These are phyloP conservation scores for Hymenoscyphus repandus DNA, from an alignment of 2,329 filamentous ascomycete genomes.

Conservation along the genomic window DNA sequence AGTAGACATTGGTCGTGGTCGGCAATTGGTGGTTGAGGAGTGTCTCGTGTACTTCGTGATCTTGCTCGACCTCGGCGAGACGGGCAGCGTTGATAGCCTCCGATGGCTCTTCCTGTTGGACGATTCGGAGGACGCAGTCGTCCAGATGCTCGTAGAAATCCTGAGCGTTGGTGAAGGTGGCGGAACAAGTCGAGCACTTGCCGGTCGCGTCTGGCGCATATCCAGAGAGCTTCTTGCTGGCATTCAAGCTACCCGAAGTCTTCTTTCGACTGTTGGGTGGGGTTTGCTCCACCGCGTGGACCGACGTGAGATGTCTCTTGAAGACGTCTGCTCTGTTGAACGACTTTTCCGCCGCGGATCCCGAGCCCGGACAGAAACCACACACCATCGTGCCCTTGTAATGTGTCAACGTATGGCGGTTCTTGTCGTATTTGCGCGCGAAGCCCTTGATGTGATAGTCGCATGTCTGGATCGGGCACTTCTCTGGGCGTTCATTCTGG, in stretches of 20 bases:
- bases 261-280: constrained; percentile 83
- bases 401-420: constrained; percentile 89
- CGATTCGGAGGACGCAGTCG: constrained; percentile 66
- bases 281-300: constrained; percentile 91
- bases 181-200: constrained; percentile 87
- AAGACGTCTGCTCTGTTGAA: constrained; percentile 97
- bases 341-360: constrained; percentile 83
- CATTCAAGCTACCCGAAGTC: constrained; percentile 34
- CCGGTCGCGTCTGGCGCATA: constrained; percentile 75
- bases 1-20: constrained; percentile 38
- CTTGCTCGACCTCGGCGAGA: constrained; percentile 60
- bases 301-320: constrained; percentile 88
- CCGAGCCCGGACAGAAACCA: constrained; percentile 86
- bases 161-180: constrained; percentile 79
- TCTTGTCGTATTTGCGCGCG: constrained; percentile 96
- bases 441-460: constrained; percentile 95
- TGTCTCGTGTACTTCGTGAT: constrained; percentile 56
- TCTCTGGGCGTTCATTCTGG: constrained; percentile 87
- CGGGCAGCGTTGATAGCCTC: constrained; percentile 65
- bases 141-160: constrained; percentile 97
- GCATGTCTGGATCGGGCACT: constrained; percentile 89
- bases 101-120: constrained; percentile 65
- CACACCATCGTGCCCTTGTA: constrained; percentile 99
- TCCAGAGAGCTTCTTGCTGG: constrained; percentile 54
- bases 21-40: constrained; percentile 53